These are phyloP conservation scores for Ambrosiella xylebori DNA, from an alignment of 2,329 filamentous ascomycete genomes.

Conservation along the genomic window DNA sequence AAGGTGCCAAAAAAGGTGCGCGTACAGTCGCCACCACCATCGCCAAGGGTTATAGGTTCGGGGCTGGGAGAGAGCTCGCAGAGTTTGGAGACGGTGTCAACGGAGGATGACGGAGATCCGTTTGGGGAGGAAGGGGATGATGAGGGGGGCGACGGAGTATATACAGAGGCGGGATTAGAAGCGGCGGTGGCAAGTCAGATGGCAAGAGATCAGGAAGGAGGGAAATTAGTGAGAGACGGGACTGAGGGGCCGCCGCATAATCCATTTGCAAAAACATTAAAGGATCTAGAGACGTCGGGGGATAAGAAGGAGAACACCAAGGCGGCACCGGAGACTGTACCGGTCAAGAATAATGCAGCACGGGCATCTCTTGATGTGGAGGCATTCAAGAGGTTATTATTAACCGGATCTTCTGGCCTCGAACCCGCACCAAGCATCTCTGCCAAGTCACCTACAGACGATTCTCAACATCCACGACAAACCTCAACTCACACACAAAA, in stretches of 20 bases:
- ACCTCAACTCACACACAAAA: conserved; percentile 25
- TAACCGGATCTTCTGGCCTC: conserved; percentile 48
- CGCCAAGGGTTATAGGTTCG: conserved; percentile 22
- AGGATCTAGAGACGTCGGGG: conserved; percentile 26
- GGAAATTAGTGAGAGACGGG: too few species aligned
- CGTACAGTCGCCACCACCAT: conserved; percentile 45
- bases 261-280: conserved; percentile 38
- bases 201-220: too few species aligned
- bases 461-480: not conserved
- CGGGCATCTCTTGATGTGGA: conserved; percentile 41
- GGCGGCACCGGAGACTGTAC: conserved; percentile 12
- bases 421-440: conserved; percentile 11
- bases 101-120: not conserved
- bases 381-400: conserved; percentile 56
- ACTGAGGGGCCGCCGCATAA: conserved; percentile 17
- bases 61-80: not conserved
- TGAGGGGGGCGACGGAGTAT: conserved; percentile 15
- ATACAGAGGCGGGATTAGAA: too few species aligned
- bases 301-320: not conserved
- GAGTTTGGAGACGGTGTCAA: not conserved
- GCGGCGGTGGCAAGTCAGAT: too few species aligned
- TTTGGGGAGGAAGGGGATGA: conserved; percentile 17
- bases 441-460: not conserved
- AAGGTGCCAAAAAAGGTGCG: conserved; percentile 52
- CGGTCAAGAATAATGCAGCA: not conserved